Conservation (phyloP, 2,329 filamentous ascomycete species). For the Sphaerulina musiva region DNA sequence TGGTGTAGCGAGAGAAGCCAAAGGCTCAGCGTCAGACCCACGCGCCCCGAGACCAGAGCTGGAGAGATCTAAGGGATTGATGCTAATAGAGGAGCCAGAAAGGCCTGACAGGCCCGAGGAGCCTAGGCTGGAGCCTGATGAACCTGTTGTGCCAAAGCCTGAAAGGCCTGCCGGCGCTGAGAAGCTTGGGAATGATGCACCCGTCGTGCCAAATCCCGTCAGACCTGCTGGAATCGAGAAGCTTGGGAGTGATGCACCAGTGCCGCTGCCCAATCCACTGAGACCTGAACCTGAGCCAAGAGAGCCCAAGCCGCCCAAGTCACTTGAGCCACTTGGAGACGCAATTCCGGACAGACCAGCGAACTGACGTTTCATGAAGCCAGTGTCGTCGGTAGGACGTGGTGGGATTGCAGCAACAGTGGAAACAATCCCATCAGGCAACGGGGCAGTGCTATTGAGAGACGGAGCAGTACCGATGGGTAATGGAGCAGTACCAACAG, state of each 20-base stretch:
- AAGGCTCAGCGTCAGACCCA: neutral
- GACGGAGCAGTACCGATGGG: too few species aligned
- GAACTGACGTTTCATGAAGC: neutral
- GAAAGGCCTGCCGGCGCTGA: neutral
- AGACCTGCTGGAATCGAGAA: neutral
- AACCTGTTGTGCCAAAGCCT: neutral
- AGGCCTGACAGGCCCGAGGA: neutral
- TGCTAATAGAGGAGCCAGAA: neutral
- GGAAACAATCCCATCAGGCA: too few species aligned
- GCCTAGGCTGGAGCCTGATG: neutral
- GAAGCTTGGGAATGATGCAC: neutral
- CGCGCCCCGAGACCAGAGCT: neutral
- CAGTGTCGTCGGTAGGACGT: neutral
- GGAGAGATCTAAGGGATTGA: neutral
- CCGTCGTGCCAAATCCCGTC: neutral
- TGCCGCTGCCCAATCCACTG: neutral
- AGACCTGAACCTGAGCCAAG: conserved; percentile 1
- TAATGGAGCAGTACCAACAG: too few species aligned
- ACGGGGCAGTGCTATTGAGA: too few species aligned
- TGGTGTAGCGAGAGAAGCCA: neutral
- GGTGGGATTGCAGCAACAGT: too few species aligned
- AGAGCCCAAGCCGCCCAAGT: conserved; percentile 2
- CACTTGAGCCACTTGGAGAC: conserved; percentile 1
- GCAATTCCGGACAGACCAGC: conserved; percentile 1
- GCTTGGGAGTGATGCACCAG: neutral